phyloP scores from a whole-genome alignment of 768 basidiomycete species.

The Auriculariales sp. region DNA sequence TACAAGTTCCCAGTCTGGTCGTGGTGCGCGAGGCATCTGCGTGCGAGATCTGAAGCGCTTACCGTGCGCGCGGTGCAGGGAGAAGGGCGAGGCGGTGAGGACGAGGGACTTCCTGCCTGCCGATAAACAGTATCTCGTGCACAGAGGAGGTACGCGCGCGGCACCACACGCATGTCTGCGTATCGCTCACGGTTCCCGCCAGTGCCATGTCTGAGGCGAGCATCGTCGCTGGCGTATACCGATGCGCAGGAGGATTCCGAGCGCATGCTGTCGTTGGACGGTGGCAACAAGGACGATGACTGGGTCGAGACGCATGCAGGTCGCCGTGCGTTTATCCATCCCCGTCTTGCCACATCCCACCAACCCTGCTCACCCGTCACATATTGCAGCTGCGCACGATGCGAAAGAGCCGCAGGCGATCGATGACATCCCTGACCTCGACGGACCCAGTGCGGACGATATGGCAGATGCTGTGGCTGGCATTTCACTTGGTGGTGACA shows the following conservation, averaged over 20 bases:
- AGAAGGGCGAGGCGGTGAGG: slow-evolving; percentile 79
- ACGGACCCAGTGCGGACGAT: slow-evolving; percentile 22
- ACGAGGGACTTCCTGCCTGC: slow-evolving; percentile 82
- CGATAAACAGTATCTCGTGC: slow-evolving; percentile 95
- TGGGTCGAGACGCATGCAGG: slow-evolving; percentile 99
- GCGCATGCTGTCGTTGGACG: slow-evolving; percentile 65
- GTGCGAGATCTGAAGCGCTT: not conserved
- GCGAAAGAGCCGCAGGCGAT: slow-evolving; percentile 43
- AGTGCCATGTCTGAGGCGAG: slow-evolving; percentile 93
- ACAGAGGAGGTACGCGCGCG: slow-evolving; percentile 43
- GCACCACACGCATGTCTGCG: not conserved
- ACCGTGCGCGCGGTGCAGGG: slow-evolving; percentile 35
- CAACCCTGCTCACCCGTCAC: not conserved
- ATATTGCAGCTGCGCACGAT: slow-evolving; percentile 19
- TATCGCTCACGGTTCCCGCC: not conserved
- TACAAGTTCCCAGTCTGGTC: slow-evolving; percentile 99
- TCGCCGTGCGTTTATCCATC: slow-evolving; percentile 23
- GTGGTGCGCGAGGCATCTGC: slow-evolving; percentile 50
- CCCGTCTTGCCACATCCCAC: not conserved
- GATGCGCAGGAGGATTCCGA: slow-evolving; percentile 96
- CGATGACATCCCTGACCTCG: slow-evolving; percentile 79
- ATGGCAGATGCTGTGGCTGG: not conserved
- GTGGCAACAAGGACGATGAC: slow-evolving; percentile 51
- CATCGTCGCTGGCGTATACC: slow-evolving; percentile 82
- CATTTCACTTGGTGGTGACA: not conserved